A percentile compares a stretch with the other conserved stretches of the same genome.
phyloP scores from a whole-genome alignment of 768 basidiomycete genomes.

The Pulveroboletus frians region DNA sequence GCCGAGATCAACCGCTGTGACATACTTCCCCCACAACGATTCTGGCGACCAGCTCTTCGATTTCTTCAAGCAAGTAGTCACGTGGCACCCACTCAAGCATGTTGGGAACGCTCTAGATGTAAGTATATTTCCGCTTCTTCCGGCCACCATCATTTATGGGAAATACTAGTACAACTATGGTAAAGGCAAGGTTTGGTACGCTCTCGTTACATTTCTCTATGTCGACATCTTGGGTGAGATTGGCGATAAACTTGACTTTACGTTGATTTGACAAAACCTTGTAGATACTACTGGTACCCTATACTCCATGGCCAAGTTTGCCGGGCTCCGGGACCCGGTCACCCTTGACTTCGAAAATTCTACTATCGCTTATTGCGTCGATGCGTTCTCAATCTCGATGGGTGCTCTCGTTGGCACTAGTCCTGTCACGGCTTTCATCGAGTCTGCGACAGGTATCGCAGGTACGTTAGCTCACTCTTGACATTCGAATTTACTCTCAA shows the following conservation, averaged over 20 bases:
- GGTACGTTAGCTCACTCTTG: conserved; percentile 35
- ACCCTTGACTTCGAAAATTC: conserved; percentile 85
- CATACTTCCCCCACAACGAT: conserved; percentile 71
- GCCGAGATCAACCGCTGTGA: conserved; percentile 78
- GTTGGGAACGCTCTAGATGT: conserved; percentile 69
- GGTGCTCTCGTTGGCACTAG: conserved; percentile 76
- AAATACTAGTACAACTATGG: conserved; percentile 42
- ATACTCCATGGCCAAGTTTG: conserved; percentile 89
- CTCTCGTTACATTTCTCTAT: conserved; percentile 83
- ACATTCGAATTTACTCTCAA: conserved; percentile 1
- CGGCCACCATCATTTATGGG: conserved; percentile 3
- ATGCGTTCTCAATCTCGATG: conserved; percentile 77
- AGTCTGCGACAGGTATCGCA: conserved; percentile 76
- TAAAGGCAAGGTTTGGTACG: conserved; percentile 81
- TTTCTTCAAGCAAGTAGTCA: conserved; percentile 81
- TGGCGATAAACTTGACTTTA: background rate
- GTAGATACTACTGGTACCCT: conserved; percentile 59
- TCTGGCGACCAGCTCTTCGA: conserved; percentile 69
- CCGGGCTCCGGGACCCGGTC: conserved; percentile 78
- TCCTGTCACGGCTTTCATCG: conserved; percentile 79
- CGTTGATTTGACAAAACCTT: background rate
- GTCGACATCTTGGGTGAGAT: conserved; percentile 73
- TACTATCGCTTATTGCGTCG: conserved; percentile 76
- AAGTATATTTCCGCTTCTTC: conserved; percentile 20
- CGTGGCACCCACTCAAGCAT: conserved; percentile 58